phyloP scores from a whole-genome alignment of 1,139 yeast species.

The Kodamaea ohmeri region DNA sequence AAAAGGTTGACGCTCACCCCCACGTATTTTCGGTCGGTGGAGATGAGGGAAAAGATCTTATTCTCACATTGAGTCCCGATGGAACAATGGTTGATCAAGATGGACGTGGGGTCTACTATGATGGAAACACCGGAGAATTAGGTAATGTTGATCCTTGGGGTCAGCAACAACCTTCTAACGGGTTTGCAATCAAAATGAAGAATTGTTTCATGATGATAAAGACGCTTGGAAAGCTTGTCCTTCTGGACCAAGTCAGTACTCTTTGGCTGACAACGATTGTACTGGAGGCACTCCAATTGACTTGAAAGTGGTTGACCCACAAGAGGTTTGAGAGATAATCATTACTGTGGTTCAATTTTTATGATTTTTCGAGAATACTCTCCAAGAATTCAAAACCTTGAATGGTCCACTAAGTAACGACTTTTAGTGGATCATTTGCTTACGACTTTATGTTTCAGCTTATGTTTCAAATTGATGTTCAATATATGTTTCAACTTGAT shows the following conservation, averaged over 20 bases:
- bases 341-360: no score
- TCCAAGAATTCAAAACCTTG: no score
- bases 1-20: conserved; percentile 28
- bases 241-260: conserved; percentile 22
- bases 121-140: conserved; percentile 11
- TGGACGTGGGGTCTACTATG: conserved; percentile 26
- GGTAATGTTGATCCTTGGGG: conserved; percentile 20
- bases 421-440: no score
- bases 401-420: no score
- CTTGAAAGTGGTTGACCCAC: conserved; percentile 16
- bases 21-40: conserved; percentile 36
- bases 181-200: conserved; percentile 11
- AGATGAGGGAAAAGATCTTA: conserved; percentile 23
- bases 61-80: conserved; percentile 24
- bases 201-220: conserved; percentile 22
- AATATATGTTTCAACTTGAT: no score
- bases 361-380: no score
- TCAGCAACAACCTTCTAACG: neutral
- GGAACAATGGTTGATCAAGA: conserved; percentile 30
- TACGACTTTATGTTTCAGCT: no score
- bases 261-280: conserved; percentile 27
- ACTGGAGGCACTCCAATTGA: conserved; percentile 28
- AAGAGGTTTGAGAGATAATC: neutral
- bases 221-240: conserved; percentile 28
- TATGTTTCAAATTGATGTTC: no score